Evolutionary conservation across 495 filamentous ascomycete genomes (phyloP).

Genomic region (Penicillium subrubescens): DNA sequence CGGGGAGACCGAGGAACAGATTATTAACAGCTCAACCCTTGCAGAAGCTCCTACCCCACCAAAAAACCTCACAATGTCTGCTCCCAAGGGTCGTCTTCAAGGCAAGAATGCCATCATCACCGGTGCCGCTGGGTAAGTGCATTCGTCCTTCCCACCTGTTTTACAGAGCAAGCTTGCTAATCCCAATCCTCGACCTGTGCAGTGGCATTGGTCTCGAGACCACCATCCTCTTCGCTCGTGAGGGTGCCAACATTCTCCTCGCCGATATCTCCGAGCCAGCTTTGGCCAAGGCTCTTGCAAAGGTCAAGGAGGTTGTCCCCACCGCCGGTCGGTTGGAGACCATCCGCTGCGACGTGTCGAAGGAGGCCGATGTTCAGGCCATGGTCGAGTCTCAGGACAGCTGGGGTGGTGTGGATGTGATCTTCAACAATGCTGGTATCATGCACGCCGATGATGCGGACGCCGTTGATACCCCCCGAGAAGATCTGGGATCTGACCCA

Average conservation of each 20-base stretch:
- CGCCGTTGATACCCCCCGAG: constrained; percentile 78
- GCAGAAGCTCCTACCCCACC: constrained; percentile 1
- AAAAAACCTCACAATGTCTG: constrained; percentile 14
- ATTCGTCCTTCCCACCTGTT: neutral
- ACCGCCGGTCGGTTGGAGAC: constrained; percentile 58
- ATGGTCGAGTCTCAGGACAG: constrained; percentile 70
- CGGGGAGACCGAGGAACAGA: neutral
- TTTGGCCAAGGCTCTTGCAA: constrained; percentile 67
- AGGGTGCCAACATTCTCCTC: constrained; percentile 87
- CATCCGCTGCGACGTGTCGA: constrained; percentile 63
- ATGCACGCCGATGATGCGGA: constrained; percentile 92
- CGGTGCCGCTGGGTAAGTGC: constrained; percentile 81
- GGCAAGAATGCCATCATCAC: constrained; percentile 95
- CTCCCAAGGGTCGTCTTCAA: constrained; percentile 60
- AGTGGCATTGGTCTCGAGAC: constrained; percentile 98
- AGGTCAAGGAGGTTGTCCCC: constrained; percentile 72
- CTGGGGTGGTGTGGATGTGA: constrained; percentile 92
- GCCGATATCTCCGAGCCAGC: constrained; percentile 77
- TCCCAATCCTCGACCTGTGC: neutral
- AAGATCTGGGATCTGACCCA: constrained; percentile 95
- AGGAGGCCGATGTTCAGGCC: constrained; percentile 72
- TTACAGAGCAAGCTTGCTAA: constrained; percentile 1
- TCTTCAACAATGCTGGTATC: constrained; percentile 99
- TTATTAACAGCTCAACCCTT: constrained; percentile 12
- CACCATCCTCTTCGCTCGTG: constrained; percentile 83